Conservation (phyloP, 495 filamentous ascomycete genomes). For the Pyrenula massariospora region DNA sequence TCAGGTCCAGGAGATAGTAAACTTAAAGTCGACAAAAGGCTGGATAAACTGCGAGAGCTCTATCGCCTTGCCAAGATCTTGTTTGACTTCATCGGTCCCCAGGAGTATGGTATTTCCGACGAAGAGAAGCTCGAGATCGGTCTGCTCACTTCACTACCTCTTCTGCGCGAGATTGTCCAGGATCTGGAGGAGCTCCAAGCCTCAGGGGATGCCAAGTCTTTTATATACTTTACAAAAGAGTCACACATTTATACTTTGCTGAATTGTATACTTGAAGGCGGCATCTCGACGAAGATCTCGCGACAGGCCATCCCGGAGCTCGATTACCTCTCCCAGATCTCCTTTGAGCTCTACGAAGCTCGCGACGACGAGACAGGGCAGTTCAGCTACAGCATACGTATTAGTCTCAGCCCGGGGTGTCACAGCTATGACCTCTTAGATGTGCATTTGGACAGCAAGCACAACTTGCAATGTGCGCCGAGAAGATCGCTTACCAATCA, state of each 20-base stretch:
- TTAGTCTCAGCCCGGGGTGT: slow-evolving; percentile 89
- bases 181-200: slow-evolving; percentile 98
- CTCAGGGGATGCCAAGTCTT: slow-evolving; percentile 80
- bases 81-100: slow-evolving; percentile 96
- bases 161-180: slow-evolving; percentile 90
- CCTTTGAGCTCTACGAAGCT: slow-evolving; percentile 93
- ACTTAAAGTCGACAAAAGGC: slow-evolving; percentile 70
- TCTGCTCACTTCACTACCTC: slow-evolving; percentile 78
- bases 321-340: slow-evolving; percentile 95
- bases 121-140: slow-evolving; percentile 96
- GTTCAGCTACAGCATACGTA: slow-evolving; percentile 89
- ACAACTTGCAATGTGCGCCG: slow-evolving; percentile 86
- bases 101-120: slow-evolving; percentile 93
- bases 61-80: slow-evolving; percentile 88
- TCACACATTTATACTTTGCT: slow-evolving; percentile 96
- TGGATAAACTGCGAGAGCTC: slow-evolving; percentile 80
- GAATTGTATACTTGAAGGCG: slow-evolving; percentile 95
- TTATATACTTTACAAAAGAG: slow-evolving; percentile 99
- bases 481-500: slow-evolving; percentile 84
- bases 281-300: slow-evolving; percentile 84
- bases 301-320: slow-evolving; percentile 89
- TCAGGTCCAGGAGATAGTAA: slow-evolving; percentile 66
- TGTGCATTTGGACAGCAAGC: slow-evolving; percentile 87
- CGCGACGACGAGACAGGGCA: slow-evolving; percentile 61
- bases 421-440: slow-evolving; percentile 93